Percentiles rank a stretch among this genome's conserved stretches.
These are phyloP conservation scores for Epichloe typhina DNA, from an alignment of 2,329 filamentous ascomycete species.

Conservation along the genomic window DNA sequence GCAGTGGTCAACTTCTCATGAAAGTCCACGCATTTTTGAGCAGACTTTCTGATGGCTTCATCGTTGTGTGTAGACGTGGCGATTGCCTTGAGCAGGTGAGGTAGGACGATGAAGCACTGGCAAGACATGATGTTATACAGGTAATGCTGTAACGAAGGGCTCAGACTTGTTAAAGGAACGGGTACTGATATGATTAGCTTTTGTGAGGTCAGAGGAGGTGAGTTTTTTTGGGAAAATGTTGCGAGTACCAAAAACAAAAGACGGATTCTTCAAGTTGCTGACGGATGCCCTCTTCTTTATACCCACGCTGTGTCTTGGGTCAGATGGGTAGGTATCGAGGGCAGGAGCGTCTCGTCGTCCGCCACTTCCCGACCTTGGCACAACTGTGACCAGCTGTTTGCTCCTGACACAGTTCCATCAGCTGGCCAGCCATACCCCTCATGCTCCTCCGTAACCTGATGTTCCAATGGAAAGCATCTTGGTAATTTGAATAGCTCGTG, in stretches of 20 bases:
- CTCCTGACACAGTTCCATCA: not conserved
- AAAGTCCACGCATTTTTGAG: slow-evolving; percentile 21
- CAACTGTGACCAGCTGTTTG: not conserved
- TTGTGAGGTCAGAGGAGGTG: not conserved
- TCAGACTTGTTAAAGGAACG: not conserved
- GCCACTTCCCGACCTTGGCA: not conserved
- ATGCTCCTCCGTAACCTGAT: not conserved
- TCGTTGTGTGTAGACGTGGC: slow-evolving; percentile 25
- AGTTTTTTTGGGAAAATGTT: not conserved
- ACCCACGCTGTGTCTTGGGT: too few relatives aligned
- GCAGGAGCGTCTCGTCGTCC: not conserved
- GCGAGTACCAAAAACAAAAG: not conserved
- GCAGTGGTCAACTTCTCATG: slow-evolving; percentile 18
- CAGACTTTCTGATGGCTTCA: slow-evolving; percentile 22
- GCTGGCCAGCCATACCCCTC: not conserved
- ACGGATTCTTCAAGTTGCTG: not conserved
- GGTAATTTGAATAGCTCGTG: not conserved
- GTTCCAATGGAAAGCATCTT: not conserved
- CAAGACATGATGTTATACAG: slow-evolving; percentile 8
- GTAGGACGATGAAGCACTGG: slow-evolving; percentile 30
- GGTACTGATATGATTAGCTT: not conserved
- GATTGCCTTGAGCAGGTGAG: slow-evolving; percentile 31
- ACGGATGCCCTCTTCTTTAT: not conserved
- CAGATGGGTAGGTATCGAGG: not conserved
- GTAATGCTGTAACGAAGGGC: not conserved